Evolutionary conservation across 2,329 filamentous ascomycete species (phyloP).

Genomic region (Fusarium dlaminii): DNA sequence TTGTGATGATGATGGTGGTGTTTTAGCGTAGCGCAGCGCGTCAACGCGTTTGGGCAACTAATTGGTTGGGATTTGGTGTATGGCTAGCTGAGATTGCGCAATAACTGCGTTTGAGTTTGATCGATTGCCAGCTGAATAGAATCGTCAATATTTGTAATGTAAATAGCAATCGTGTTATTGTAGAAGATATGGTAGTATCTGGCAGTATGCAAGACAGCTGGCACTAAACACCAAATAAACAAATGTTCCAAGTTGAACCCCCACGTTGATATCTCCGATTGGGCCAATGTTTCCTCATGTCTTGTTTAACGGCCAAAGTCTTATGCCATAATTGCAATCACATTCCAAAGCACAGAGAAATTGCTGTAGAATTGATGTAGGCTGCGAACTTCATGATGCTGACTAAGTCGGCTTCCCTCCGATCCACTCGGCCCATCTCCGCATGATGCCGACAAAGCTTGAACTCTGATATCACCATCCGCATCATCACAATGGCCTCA

Average conservation of each 20-base stretch:
- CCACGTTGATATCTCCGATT: conserved; percentile 15
- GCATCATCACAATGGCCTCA: conserved; percentile 63
- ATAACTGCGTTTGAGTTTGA: not conserved
- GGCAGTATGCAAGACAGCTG: conserved; percentile 12
- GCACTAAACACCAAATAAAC: conserved; percentile 9
- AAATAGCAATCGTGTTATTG: not conserved
- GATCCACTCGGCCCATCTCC: conserved; percentile 34
- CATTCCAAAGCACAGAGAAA: not conserved
- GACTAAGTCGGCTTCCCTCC: conserved; percentile 32
- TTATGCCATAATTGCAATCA: not conserved
- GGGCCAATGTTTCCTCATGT: conserved; percentile 15
- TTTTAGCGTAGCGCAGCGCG: conserved; percentile 28
- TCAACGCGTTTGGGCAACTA: conserved; percentile 22
- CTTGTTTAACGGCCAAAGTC: not conserved
- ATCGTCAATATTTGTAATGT: not conserved
- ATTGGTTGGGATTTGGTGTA: conserved; percentile 15
- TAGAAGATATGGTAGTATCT: not conserved
- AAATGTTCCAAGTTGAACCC: not conserved
- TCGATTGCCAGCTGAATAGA: not conserved
- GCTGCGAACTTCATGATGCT: conserved; percentile 13
- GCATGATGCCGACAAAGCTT: conserved; percentile 33
- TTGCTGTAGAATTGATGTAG: not conserved
- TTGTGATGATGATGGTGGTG: conserved; percentile 28
- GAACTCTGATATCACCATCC: conserved; percentile 33
- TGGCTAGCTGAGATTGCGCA: conserved; percentile 18